Base-by-base conservation (phyloP, 139 green algal species). In the Chlorella sp. region DNA sequence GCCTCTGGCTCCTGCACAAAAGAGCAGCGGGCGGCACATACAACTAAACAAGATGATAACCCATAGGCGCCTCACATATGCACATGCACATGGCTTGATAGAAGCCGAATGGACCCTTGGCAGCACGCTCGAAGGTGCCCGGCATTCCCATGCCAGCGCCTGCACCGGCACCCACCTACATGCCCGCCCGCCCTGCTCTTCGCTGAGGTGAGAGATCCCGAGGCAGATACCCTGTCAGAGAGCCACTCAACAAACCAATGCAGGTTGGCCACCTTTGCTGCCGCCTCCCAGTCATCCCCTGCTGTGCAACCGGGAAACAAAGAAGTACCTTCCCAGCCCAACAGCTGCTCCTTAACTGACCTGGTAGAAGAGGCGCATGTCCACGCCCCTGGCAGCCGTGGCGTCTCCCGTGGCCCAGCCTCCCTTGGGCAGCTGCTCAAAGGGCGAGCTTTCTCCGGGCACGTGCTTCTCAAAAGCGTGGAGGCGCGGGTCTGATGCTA, bases 391-490 rank as follows among this genome's bases (percentile, higher is more conserved):
- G 0, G 68, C 83, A 3, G 85, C 89, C 34, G 91, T 86, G 26
- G 68, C 81, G 34, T 92, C 64, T 9, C 92, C 92, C 5, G 89
- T 91, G 40, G 81, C 79, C 92, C 92, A 94, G 68, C 92, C 91
- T 19, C 92, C 92, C 2, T 42, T 28, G 0, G 75, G 68, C 0
- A 94, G 78, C 39, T 64, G 18, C 82, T 94, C 57, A 64, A 92
- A 90, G 18, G 81, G 53, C 4, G 71, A 42, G 30, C 57, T 4
- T 22, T 39, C 28, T 19, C 91, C 91, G 2, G 92, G 79, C 30
- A 94, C 71, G 83, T 94, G 92, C 71, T 94, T 94, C 77, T 94
- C 92, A 89, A 94, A 94, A 39, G 92, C 73, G 42, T 91, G 76
- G 3, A 69, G 73, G 53, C 21, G 34, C 0, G 64, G 53, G 24